Evolutionary conservation across 2,329 filamentous ascomycete species (phyloP), one percentile per base, ranked within the genome.

Genomic region (Samsoniella hepiali): DNA sequence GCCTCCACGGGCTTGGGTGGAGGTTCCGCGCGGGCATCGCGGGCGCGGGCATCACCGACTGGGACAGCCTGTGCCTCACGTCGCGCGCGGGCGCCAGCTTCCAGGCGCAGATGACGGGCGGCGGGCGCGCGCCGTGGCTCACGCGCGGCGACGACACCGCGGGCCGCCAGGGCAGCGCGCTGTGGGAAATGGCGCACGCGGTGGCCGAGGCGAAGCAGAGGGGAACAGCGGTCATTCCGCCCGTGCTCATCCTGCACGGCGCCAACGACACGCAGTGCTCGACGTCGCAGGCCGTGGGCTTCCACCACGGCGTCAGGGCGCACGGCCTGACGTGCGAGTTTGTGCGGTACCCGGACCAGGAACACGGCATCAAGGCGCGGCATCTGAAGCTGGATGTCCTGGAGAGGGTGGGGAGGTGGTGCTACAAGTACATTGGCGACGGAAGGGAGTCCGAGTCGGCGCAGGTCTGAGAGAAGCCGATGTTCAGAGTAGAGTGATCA

Each of bases 1-100:
- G 74, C 5, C 63, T 68, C 1, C 69, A 74, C 58, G 68, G 63
- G 1, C 65, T 68, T 0, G 74, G 69, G 2, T 79, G 77, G 75
- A 66, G 67, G 3, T 78, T 77, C 67, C 66, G 68, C 9, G 76
- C 73, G 5, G 68, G 69, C 1, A 72, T 79, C 0, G 71, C 75
- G 0, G 73, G 76, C 1, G 75, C 74, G 1, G 77, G 77, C 0
- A 66, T 77, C 5, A 72, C 67, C 2, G 76, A 79, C 42, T 70
- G 68, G 22, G 77, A 79, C 29, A 70, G 70, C 22, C 71, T 78
- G 60, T 63, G 66, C 0, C 58, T 78, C n/a, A 73, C 74, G 0
- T 71, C 71, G 1, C 66, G 68, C 13, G 45, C 65, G 0, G 69
- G 69, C 1, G 64, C 68, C 1, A 66, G 64, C 0, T 66, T 45